Evolutionary conservation across 768 basidiomycete genomes (phyloP), one percentile per base, ranked within the genome.

Genomic region (Chiua virens): DNA sequence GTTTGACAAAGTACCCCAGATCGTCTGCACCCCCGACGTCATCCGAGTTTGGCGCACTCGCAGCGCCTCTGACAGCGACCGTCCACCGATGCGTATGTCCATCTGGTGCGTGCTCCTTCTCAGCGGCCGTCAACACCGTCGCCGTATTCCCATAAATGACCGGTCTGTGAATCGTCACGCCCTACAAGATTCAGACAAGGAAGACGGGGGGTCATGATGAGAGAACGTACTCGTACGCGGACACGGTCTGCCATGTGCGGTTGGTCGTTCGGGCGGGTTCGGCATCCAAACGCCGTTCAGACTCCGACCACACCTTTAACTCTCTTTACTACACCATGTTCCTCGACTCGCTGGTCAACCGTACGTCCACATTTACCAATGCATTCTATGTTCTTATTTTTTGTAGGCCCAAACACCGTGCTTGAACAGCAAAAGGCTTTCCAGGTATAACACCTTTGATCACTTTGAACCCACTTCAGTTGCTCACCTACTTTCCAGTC

Each of bases 71-170:
- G 22, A 99, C 81, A 23, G 93, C 95, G 52, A 99, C 87, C 1
- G 94, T 98, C 97, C 97, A 99, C 54, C 83, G 82, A 68, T 98
- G 96, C 3, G 96, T 98, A 60, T 95, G 93, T 57, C 93, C 90
- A 8, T 80, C 78, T 23, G 78, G 71, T 15, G 73, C 63, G 15
- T 67, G 54, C 55, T 83, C 80, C 47, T 83, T 79, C 66, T 97
- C 94, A 59, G 84, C 81, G 15, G 79, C 72, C 0, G 82, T 86
- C 54, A 99, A 69, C 48, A 92, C 82, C 1, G 80, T 78, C 28
- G 96, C 92, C 13, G 87, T 89, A 68, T 98, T 98, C 42, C 97
- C 97, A 72, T 98, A 98, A 53, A 98, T 90, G 58, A 99, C 83
- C 2, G 95, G 92, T 43, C 97, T 80, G 66, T 83, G 84, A 45